A percentile compares a stretch with the other conserved stretches of the same genome.
Evolutionary conservation across 2,329 filamentous ascomycete genomes (phyloP).

Genomic region (Trematosphaeria pertusa): DNA sequence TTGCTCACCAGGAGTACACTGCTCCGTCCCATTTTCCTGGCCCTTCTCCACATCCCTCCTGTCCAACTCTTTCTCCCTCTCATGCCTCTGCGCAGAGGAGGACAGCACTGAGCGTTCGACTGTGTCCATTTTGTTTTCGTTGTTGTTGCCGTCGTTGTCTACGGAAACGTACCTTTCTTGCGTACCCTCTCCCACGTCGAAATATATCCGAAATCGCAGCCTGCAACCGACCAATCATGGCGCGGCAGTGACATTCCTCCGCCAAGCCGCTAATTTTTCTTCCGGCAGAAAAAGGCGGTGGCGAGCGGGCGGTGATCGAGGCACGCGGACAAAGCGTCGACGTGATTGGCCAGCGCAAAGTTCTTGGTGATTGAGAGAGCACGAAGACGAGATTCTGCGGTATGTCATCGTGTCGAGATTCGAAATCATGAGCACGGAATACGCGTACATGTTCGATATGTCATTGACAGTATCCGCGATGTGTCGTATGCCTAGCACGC

Average conservation of each 20-base stretch:
- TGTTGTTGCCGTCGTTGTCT: background rate
- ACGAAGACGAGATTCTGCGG: too few species aligned
- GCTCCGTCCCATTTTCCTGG: background rate
- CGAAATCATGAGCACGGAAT: too few species aligned
- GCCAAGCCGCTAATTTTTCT: constrained; percentile 6
- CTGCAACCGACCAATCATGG: background rate
- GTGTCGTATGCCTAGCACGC: too few species aligned
- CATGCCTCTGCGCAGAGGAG: too few species aligned
- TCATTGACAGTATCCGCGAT: too few species aligned
- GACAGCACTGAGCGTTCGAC: background rate
- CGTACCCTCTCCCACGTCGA: too few species aligned
- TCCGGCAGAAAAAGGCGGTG: constrained; percentile 3
- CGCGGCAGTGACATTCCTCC: constrained; percentile 4
- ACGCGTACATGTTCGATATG: too few species aligned
- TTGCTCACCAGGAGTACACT: background rate
- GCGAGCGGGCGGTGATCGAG: too few species aligned
- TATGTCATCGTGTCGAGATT: too few species aligned
- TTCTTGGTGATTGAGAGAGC: too few species aligned
- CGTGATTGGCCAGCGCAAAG: too few species aligned
- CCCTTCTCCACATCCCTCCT: background rate
- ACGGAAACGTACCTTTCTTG: too few species aligned
- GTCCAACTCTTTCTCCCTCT: background rate
- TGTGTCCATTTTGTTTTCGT: background rate
- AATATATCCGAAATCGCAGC: background rate
- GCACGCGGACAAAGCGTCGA: background rate